Evolutionary conservation across 352 stramenopile genomes (phyloP).

Genomic region (Pythium angustatum): DNA sequence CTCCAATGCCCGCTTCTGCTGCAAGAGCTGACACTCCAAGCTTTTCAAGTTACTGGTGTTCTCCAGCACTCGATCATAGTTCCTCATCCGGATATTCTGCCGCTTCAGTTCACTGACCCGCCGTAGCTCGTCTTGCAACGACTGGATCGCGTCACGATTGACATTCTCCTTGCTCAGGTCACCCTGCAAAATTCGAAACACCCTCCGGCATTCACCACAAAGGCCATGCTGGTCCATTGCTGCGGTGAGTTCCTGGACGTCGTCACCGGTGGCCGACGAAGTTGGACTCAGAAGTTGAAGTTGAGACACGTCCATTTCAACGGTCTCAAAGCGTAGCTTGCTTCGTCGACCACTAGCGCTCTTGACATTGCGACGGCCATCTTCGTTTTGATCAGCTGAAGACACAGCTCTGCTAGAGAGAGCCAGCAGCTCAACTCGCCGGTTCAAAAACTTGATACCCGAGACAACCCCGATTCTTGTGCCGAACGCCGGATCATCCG

Average conservation of each 20-base stretch:
- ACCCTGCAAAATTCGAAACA: constrained; percentile 47
- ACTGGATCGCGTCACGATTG: constrained; percentile 32
- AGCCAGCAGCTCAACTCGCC: constrained; percentile 4
- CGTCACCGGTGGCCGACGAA: background rate
- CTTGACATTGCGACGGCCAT: background rate
- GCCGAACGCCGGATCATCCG: constrained; percentile 16
- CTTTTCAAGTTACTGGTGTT: constrained; percentile 34
- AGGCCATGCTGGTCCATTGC: constrained; percentile 41
- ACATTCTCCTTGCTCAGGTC: constrained; percentile 28
- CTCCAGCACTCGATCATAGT: constrained; percentile 35
- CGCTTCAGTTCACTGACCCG: constrained; percentile 34
- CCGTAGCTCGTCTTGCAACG: constrained; percentile 24
- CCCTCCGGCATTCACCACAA: constrained; percentile 45
- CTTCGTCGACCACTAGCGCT: constrained; percentile 10
- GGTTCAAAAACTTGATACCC: constrained; percentile 11
- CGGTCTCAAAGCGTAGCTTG: constrained; percentile 15
- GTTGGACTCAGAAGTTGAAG: constrained; percentile 38
- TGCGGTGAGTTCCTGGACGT: constrained; percentile 18
- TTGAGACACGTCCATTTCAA: constrained; percentile 32
- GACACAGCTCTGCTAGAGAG: background rate
- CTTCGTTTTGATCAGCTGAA: background rate
- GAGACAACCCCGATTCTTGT: constrained; percentile 15
- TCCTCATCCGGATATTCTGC: constrained; percentile 34
- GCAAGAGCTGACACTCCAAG: constrained; percentile 27
- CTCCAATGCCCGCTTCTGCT: constrained; percentile 39